These are phyloP conservation scores for Monilinia polystroma DNA, from an alignment of 2,329 filamentous ascomycete genomes.

Conservation along the genomic window DNA sequence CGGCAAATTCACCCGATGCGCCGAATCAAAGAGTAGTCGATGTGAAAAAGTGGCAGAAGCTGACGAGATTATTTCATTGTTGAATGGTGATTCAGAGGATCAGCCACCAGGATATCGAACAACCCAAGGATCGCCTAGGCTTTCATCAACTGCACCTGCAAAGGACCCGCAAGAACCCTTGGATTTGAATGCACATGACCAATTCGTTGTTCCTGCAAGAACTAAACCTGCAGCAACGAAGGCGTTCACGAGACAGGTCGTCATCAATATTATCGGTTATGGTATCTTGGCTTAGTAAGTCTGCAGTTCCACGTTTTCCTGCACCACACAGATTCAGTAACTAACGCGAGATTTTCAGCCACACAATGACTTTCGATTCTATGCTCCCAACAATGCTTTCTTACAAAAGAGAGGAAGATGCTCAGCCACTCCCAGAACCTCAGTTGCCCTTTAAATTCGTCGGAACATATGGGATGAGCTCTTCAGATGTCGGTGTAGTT, in stretches of 20 bases:
- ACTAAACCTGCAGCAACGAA: slow-evolving; percentile 48
- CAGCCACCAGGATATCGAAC: slow-evolving; percentile 68
- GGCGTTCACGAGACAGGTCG: slow-evolving; percentile 80
- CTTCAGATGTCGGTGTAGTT: slow-evolving; percentile 82
- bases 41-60: slow-evolving; percentile 43
- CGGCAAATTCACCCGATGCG: slow-evolving; percentile 40
- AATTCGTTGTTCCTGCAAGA: slow-evolving; percentile 30
- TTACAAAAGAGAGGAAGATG: slow-evolving; percentile 22
- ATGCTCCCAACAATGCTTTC: slow-evolving; percentile 84
- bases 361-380: slow-evolving; percentile 96
- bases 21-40: slow-evolving; percentile 39
- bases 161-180: slow-evolving; percentile 43
- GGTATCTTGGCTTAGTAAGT: slow-evolving; percentile 94
- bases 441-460: slow-evolving; percentile 83
- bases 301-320: slow-evolving; percentile 22
- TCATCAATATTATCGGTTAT: slow-evolving; percentile 85
- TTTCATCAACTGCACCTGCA: slow-evolving; percentile 42
- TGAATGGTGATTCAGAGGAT: slow-evolving; percentile 54
- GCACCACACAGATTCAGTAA: slow-evolving; percentile 11
- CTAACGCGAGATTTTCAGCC: slow-evolving; percentile 53
- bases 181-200: slow-evolving; percentile 35
- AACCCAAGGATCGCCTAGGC: slow-evolving; percentile 54
- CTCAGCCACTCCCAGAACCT: slow-evolving; percentile 46
- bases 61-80: slow-evolving; percentile 54
- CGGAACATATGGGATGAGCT: slow-evolving; percentile 80